Conservation (phyloP, 108 stramenopile genomes). For the Bacterosira constricta region DNA sequence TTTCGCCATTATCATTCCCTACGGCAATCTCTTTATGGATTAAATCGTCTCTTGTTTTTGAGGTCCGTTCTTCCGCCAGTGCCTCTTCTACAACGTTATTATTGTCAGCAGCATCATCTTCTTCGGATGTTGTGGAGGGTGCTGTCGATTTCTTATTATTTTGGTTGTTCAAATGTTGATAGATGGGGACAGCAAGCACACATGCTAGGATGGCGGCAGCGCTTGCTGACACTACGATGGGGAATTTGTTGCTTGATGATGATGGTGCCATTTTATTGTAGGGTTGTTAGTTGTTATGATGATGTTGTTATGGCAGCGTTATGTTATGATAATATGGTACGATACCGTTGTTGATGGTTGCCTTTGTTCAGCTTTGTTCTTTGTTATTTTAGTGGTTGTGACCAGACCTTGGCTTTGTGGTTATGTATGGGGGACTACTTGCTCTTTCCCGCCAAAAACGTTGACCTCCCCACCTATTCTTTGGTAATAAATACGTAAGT, state of each 20-base stretch:
- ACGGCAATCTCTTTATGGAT: slow-evolving; percentile 13
- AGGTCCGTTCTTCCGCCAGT: no score
- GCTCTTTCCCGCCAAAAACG: background rate
- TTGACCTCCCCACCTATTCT: background rate
- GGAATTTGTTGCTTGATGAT: background rate
- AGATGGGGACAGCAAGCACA: background rate
- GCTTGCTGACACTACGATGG: background rate
- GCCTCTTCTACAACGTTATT: no score
- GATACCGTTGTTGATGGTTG: background rate
- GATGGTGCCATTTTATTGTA: background rate
- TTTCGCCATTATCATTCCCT: no score
- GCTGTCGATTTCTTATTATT: no score
- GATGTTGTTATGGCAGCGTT: background rate
- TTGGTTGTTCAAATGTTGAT: no score
- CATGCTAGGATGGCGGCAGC: background rate
- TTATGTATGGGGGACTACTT: no score
- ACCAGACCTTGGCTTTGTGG: no score
- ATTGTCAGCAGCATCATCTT: background rate
- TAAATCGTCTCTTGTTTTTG: background rate
- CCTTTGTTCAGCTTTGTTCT: background rate
- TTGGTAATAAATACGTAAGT: no score
- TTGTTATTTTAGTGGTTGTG: background rate
- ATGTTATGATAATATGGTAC: background rate
- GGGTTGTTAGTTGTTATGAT: background rate
- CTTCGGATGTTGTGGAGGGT: background rate